Percentiles rank a stretch among this genome's conserved stretches.
Evolutionary conservation across 306 rosid genomes (phyloP).

Genomic region (Fagus crenata): DNA sequence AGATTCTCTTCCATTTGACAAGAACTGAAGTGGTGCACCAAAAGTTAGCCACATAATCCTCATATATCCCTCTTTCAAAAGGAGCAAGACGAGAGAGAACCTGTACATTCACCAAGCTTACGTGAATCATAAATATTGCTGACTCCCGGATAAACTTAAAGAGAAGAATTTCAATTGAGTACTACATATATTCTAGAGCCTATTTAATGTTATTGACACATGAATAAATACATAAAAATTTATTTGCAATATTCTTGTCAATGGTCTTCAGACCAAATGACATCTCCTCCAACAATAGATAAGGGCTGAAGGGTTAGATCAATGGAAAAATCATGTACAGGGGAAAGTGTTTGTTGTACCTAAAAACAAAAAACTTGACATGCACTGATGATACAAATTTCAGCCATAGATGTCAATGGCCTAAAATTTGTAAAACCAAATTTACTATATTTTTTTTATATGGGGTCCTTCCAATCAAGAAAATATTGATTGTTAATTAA

Average conservation of each 20-base stretch:
- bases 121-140: slow-evolving; percentile 1
- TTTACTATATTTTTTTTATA: no score
- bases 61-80: slow-evolving; percentile 90
- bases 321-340: not conserved
- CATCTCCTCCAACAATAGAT: not conserved
- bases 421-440: no score
- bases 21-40: slow-evolving; percentile 90
- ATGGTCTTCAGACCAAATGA: not conserved
- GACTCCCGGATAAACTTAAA: not conserved
- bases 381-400: no score
- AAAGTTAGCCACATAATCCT: slow-evolving; percentile 92
- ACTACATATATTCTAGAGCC: not conserved
- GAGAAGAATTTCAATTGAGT: not conserved
- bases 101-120: slow-evolving; percentile 43
- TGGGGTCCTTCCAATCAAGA: no score
- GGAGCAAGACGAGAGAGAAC: slow-evolving; percentile 88
- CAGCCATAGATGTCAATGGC: no score
- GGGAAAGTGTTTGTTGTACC: not conserved
- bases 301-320: not conserved
- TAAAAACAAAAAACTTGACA: no score
- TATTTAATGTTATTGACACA: not conserved
- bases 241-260: not conserved
- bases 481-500: no score
- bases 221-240: not conserved
- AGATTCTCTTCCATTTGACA: slow-evolving; percentile 87